phyloP scores from a whole-genome alignment of 192 early-diverging fungal species.

The Coemansia sp. region DNA sequence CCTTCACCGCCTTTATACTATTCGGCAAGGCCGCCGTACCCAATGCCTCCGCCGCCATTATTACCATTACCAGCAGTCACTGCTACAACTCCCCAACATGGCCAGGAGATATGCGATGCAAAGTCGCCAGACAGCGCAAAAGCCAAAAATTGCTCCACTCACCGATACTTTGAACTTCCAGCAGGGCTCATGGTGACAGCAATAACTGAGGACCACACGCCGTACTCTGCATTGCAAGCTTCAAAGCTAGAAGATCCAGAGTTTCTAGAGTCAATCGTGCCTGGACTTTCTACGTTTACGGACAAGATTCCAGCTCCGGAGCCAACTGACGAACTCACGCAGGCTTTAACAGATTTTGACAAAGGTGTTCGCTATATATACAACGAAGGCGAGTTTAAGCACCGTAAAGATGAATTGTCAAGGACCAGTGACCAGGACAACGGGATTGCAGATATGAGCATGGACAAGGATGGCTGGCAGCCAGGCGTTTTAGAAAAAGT shows the following conservation, averaged over 20 bases:
- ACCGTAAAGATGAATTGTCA: constrained; percentile 10
- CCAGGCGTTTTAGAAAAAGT: constrained; percentile 29
- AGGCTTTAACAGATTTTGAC: constrained; percentile 27
- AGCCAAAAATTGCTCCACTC: background rate
- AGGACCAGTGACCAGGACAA: background rate
- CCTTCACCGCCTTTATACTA: background rate
- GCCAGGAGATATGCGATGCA: background rate
- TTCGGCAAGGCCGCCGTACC: no score
- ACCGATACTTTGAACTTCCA: constrained; percentile 31
- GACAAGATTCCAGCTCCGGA: constrained; percentile 1
- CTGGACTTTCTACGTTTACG: constrained; percentile 11
- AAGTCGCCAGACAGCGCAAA: background rate
- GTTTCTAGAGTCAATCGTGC: constrained; percentile 27
- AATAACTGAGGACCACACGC: constrained; percentile 8
- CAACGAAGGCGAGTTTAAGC: constrained; percentile 28
- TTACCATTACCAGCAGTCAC: background rate
- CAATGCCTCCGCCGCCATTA: background rate
- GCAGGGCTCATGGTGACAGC: constrained; percentile 32
- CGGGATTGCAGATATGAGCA: background rate
- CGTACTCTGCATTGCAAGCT: constrained; percentile 16
- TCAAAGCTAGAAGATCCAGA: constrained; percentile 18
- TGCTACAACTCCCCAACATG: background rate
- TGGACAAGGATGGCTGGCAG: constrained; percentile 42
- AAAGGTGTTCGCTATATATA: constrained; percentile 39
- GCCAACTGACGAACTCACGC: constrained; percentile 17